Conservation (phyloP, 257 asterid genomes). For the Orobanche coerulescens region DNA sequence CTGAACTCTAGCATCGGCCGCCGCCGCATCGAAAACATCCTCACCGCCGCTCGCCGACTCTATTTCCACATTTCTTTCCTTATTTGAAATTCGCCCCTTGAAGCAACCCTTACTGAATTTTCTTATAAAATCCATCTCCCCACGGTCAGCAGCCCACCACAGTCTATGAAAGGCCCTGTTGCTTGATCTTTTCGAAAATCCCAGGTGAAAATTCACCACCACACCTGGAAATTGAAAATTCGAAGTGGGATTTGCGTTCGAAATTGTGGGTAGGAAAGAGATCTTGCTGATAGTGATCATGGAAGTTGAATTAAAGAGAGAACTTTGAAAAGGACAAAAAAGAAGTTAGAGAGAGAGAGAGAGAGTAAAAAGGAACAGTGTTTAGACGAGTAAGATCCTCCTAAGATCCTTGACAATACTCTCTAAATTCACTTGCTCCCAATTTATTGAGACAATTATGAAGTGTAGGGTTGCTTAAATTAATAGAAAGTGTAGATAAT, state of each 20-base stretch:
- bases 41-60: slow-evolving; percentile 61
- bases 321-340: slow-evolving; percentile 18
- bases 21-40: slow-evolving; percentile 54
- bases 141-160: slow-evolving; percentile 35
- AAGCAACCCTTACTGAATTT: slow-evolving; percentile 57
- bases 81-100: slow-evolving; percentile 28
- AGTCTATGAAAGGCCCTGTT: slow-evolving; percentile 23
- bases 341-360: not conserved
- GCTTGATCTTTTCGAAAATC: slow-evolving; percentile 26
- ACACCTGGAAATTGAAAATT: slow-evolving; percentile 26
- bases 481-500: too few species aligned
- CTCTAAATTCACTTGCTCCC: too few species aligned
- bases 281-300: slow-evolving; percentile 48
- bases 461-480: too few species aligned
- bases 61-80: slow-evolving; percentile 48
- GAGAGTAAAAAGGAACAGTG: not conserved
- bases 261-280: slow-evolving; percentile 37
- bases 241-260: slow-evolving; percentile 33
- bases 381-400: not conserved
- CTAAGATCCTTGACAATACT: too few species aligned
- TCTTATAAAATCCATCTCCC: slow-evolving; percentile 45
- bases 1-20: slow-evolving; percentile 44
- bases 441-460: too few species aligned
- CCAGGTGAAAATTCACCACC: slow-evolving; percentile 27
- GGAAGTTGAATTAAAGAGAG: slow-evolving; percentile 24